Base-by-base conservation (phyloP, 2,329 filamentous ascomycete species). In the Hymenoscyphus linearis region DNA sequence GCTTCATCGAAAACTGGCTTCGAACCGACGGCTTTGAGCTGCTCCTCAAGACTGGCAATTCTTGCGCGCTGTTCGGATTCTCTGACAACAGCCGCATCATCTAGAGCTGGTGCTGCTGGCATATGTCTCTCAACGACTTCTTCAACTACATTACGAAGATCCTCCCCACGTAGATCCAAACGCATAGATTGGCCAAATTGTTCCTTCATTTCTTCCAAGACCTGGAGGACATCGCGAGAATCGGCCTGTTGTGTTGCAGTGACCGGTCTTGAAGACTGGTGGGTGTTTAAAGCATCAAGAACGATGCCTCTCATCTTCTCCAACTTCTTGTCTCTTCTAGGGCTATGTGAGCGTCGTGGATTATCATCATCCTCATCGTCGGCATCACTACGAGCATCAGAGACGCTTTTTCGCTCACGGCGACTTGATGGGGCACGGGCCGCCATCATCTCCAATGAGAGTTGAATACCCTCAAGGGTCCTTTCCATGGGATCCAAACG, bases 311-410 rank as follows among this genome's bases (percentile, higher is more conserved):
- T 88, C 66, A 99, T 91, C 73, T 93, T 91, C 61, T 97, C 92
- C 69, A 93, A 75, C 68, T 85, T 91, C 69, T 87, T 87, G 71
- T 96, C 91, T 64, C 87, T 84, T 61, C 85, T 83, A 18, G 92
- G 91, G 67, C 93, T 97, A 67, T 87, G 81, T 5, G 89, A 89
- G 57, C 90, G 86, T 72, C 85, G 81, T 64, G 80, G 76, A 44
- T 83, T 90, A 25, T 96, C 92, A 66, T 96, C 93, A 34, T 96
- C 92, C 65, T 96, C 93, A 73, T 98, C 93, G 12, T 95, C 93
- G 76, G 98, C 95, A 72, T 93, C 97, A 62, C 96, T 86, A 3
- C 82, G 71, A 34, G 91, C 89, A n/a, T 80, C 84, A 54, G 89
- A 93, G 47, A 85, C 75, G 73, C 87, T 91, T 67, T 86, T 84